Base-by-base conservation (phyloP, 306 rosid genomes). In the Rosa chinensis region DNA sequence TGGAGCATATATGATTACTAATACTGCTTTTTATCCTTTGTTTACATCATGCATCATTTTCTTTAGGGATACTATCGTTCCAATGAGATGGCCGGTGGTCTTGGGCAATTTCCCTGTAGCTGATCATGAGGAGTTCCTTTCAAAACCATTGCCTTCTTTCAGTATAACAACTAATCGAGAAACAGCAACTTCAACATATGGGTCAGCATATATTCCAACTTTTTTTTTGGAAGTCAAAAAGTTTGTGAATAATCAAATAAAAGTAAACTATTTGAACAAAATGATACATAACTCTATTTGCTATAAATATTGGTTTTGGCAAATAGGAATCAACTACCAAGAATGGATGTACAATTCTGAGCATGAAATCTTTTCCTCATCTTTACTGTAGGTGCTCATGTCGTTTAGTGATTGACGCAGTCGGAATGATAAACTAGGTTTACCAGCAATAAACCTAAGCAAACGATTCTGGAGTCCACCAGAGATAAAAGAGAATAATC, bases 41-140 rank as follows among this genome's bases (percentile, higher is more conserved):
- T 28, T 71, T 25, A 71, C 6, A 48, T 48, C 59, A 7, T 71
- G 14, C 8, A n/a, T 48, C 8, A 23, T 25, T 77, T 74, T 48
- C 7, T 10, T 7, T 70, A 86, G 84, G 82, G 16, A 40, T 78
- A 21, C 72, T 66, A 62, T 45, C 11, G 67, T 80, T 82, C 89
- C 89, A 62, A 82, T 82, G 86, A 77, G 21, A 73, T 86, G 85
- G 89, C 75, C 85, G 20, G 43, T 63, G 50, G 53, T 53, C 4
- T 50, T 44, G 3, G 59, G 50, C 40, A 73, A 44, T 12, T 47
- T 14, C 75, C 37, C 10, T 1, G n/a, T 66, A 76, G 71, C 53
- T 40, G 16, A 66, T 76, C 12, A 20, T 56, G 49, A 16, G 32
- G 12, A 49, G 68, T 72, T 55, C 20, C 58, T 85, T 74, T 76